These are phyloP conservation scores for Thalia dealbata DNA, from an alignment of 176 grass and related monocot species.

Conservation along the genomic window DNA sequence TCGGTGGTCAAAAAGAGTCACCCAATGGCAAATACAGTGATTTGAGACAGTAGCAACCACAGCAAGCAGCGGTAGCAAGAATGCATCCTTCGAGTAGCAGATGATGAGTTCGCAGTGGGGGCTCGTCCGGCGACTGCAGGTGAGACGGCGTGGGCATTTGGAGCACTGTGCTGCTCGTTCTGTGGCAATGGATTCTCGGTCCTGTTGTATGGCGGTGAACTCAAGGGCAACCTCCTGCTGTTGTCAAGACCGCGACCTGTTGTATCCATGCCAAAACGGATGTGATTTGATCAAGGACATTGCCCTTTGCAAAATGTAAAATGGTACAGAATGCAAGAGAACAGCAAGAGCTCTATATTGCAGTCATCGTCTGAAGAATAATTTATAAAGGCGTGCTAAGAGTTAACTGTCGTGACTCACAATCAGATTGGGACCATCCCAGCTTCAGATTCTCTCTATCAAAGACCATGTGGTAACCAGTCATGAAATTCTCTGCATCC, in stretches of 20 bases:
- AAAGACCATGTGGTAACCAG: slow-evolving; percentile 69
- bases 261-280: slow-evolving; percentile 13
- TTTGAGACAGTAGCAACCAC: slow-evolving; percentile 45
- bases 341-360: no score
- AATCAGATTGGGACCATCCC: slow-evolving; percentile 73
- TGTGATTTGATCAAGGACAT: background rate
- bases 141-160: slow-evolving; percentile 29
- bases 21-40: slow-evolving; percentile 56
- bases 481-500: slow-evolving; percentile 88
- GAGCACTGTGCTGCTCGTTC: slow-evolving; percentile 69
- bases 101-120: slow-evolving; percentile 24
- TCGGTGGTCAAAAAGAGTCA: slow-evolving; percentile 9
- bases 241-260: slow-evolving; percentile 63
- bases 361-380: no score
- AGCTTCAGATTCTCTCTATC: slow-evolving; percentile 82
- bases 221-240: slow-evolving; percentile 59
- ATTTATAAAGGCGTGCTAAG: no score
- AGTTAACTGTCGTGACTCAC: slow-evolving; percentile 29
- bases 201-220: slow-evolving; percentile 42
- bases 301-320: background rate
- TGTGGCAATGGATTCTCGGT: slow-evolving; percentile 76
- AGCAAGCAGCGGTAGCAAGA: slow-evolving; percentile 28
- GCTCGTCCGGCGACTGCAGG: slow-evolving; percentile 50
- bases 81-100: slow-evolving; percentile 11
- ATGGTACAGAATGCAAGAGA: no score